phyloP scores from a whole-genome alignment of 305 asterid genomes.

The Lippia alba region DNA sequence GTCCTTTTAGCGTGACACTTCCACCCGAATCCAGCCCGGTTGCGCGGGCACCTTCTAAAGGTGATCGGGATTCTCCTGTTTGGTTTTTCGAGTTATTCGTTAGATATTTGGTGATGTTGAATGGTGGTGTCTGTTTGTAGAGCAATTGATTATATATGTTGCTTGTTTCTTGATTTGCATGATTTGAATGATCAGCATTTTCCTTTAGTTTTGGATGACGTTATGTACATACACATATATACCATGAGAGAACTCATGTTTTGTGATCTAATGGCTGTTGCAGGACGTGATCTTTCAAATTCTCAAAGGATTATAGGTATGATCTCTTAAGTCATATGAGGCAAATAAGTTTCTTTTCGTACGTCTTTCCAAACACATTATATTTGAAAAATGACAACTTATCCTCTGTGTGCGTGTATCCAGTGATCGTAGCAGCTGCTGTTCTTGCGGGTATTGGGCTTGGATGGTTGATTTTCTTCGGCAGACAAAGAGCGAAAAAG shows the following conservation, averaged over 20 bases:
- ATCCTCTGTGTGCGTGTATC: conserved; percentile 29
- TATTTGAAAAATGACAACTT: conserved; percentile 4
- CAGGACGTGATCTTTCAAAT: conserved; percentile 33
- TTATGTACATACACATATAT: neutral
- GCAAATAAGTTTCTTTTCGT: conserved; percentile 3
- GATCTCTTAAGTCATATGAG: conserved; percentile 12
- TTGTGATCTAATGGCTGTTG: conserved; percentile 24
- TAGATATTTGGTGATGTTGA: conserved; percentile 8
- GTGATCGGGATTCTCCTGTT: conserved; percentile 40
- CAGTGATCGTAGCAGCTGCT: conserved; percentile 67
- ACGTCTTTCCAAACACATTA: neutral
- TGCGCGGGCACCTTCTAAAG: conserved; percentile 34
- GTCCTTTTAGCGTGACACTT: conserved; percentile 41
- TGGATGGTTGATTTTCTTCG: conserved; percentile 57
- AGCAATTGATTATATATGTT: neutral
- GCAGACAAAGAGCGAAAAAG: conserved; percentile 52
- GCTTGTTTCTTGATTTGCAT: conserved; percentile 15
- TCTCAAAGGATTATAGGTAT: conserved; percentile 41
- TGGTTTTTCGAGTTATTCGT: conserved; percentile 16
- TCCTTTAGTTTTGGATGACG: neutral
- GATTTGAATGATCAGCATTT: neutral
- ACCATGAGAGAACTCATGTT: conserved; percentile 26
- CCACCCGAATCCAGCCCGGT: conserved; percentile 38
- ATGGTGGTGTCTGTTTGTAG: neutral
- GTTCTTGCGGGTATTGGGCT: conserved; percentile 55